A percentile compares a stretch with the other conserved stretches of the same genome.
Conservation (phyloP, 192 early-diverging fungal genomes). For the Linnemannia elongata region DNA sequence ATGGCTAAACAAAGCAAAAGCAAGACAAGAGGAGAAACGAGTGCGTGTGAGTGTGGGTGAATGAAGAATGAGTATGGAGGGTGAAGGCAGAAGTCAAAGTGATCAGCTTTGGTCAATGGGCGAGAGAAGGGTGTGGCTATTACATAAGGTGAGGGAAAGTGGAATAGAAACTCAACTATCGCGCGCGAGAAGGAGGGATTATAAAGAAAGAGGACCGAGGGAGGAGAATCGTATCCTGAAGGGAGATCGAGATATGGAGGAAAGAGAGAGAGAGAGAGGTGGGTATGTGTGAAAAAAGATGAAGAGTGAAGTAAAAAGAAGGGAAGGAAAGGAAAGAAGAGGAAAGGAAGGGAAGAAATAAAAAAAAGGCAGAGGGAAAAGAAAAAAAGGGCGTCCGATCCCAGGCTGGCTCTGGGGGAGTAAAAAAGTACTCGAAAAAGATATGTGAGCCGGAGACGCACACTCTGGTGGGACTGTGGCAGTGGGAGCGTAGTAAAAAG, state of each 20-base stretch:
- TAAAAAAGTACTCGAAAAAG: background rate
- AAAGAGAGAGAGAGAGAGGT: background rate
- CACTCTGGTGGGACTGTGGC: background rate
- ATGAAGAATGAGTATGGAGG: background rate
- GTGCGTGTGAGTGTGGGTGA: background rate
- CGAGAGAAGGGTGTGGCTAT: background rate
- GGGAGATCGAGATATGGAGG: background rate
- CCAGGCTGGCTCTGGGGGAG: slow-evolving; percentile 5
- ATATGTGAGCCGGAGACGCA: background rate
- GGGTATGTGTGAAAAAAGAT: background rate
- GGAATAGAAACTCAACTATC: background rate
- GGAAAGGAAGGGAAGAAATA: background rate
- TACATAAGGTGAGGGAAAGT: background rate
- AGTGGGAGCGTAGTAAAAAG: background rate
- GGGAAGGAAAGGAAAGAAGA: background rate
- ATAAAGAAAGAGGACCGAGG: background rate
- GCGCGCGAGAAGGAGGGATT: background rate
- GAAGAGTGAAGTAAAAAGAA: background rate
- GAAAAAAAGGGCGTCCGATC: background rate
- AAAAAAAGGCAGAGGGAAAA: background rate
- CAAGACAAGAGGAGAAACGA: background rate
- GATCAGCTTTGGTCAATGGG: background rate
- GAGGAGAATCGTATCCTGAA: background rate
- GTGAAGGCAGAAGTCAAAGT: background rate
- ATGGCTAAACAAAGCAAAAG: background rate